These are phyloP conservation scores for Ogataea parapolymorpha DNA, from an alignment of 805 yeast genomes.

Conservation along the genomic window DNA sequence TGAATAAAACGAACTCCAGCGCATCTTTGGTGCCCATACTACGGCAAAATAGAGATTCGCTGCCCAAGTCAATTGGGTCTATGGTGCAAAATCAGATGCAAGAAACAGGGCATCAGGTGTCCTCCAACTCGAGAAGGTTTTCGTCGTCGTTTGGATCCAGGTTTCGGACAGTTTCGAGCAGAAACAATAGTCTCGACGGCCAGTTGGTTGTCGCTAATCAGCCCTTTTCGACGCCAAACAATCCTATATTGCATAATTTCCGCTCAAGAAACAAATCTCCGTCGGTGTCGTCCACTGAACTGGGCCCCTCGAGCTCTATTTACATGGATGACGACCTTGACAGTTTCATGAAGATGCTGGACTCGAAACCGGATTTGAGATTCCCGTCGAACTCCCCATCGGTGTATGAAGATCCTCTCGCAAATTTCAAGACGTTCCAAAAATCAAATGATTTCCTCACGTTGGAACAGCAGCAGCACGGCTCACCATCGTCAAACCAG, in stretches of 20 bases:
- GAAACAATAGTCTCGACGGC: conserved; percentile 32
- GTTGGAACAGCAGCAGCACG: conserved; percentile 12
- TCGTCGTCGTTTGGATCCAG: conserved; percentile 74
- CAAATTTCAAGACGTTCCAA: conserved; percentile 28
- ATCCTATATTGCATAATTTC: conserved; percentile 27
- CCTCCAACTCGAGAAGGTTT: conserved; percentile 50
- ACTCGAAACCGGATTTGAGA: conserved; percentile 35
- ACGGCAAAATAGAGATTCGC: conserved; percentile 36
- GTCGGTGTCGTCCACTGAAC: conserved; percentile 25
- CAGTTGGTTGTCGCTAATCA: conserved; percentile 13
- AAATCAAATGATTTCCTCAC: conserved; percentile 27
- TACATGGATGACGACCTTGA: conserved; percentile 34
- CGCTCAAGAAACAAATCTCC: conserved; percentile 22
- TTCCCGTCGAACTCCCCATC: conserved; percentile 28
- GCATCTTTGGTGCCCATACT: conserved; percentile 53
- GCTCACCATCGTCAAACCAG: conserved; percentile 9
- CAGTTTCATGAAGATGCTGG: conserved; percentile 34
- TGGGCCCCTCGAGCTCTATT: conserved; percentile 26
- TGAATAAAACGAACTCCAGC: conserved; percentile 47
- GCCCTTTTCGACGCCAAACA: conserved; percentile 15
- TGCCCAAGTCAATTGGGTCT: conserved; percentile 44
- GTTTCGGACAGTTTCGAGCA: conserved; percentile 24
- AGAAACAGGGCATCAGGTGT: conserved; percentile 13
- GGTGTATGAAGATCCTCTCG: conserved; percentile 27
- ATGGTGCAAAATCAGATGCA: conserved; percentile 9